Base-by-base conservation (phyloP, 2,329 filamentous ascomycete species). In the Harringtonia lauricola region DNA sequence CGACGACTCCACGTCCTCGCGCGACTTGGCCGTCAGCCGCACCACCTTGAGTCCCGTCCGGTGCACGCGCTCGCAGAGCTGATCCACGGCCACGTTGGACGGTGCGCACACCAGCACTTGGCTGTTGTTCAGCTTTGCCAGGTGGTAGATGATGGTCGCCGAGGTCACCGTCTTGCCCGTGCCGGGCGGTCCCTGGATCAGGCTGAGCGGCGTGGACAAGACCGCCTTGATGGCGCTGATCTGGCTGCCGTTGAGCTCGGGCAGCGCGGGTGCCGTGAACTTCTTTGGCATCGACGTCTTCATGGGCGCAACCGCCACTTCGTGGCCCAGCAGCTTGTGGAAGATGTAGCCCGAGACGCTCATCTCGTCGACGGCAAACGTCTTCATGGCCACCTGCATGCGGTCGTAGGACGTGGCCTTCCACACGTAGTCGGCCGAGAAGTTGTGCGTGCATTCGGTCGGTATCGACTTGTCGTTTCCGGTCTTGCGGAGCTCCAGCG, bases 381-480 rank as follows among this genome's bases (percentile, higher is more conserved):
- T 96, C 72, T 95, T 96, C 90, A 98, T 96, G 43, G 92, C 94
- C 52, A 89, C 79, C 63, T 98, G 92, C 92, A 98, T 98, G 50
- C 92, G 89, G 58, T 98, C 92, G 60, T 98, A 98, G 0, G 90
- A 96, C 1, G 94, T 98, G 14, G 94, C 92, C 62, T 98, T 98
- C 92, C 92, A 98, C 44, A 98, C 92, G 58, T 98, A 98, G 61
- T 98, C 92, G 52, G 90, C 92, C 15, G 88, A 95, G 65, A 98
- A 98, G 63, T 95, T 95, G 65, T 94, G 87, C 0, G 90, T 95
- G 63, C 90, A 92, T 57, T 98, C 90, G 1, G 87, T 95, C 1
- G 92, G 92, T 1, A 96, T 86, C 24, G 84, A 86, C 64, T 96
- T 96, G 67, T 96, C 89, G 59, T 94, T 94, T 49, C 87, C 89